Conservation (phyloP, 768 basidiomycete species). For the Galerina sulciceps region DNA sequence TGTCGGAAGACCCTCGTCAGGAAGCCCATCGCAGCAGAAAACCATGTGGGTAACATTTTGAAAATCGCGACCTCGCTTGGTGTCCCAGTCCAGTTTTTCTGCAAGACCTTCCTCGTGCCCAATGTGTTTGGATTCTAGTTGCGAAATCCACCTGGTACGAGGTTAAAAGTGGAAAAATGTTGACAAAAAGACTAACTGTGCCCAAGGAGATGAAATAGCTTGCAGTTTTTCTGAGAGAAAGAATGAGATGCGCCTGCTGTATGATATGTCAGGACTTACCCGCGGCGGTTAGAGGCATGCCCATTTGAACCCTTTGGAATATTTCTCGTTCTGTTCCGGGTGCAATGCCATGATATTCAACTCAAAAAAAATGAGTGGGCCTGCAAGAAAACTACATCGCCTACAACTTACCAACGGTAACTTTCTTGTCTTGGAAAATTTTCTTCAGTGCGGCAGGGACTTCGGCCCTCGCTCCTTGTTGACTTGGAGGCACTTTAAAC, state of each 20-base stretch:
- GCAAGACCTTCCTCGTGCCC: slow-evolving; percentile 62
- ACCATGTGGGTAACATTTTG: slow-evolving; percentile 74
- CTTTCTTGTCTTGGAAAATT: slow-evolving; percentile 55
- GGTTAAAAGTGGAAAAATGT: not conserved
- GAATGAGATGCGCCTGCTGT: not conserved
- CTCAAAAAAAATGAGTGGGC: slow-evolving; percentile 34
- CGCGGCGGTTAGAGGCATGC: slow-evolving; percentile 74
- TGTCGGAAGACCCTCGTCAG: slow-evolving; percentile 55
- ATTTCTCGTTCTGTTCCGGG: slow-evolving; percentile 73
- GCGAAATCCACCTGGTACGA: slow-evolving; percentile 57
- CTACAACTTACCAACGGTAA: slow-evolving; percentile 67
- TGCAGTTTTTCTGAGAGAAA: slow-evolving; percentile 69
- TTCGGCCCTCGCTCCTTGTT: slow-evolving; percentile 45
- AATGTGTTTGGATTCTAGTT: slow-evolving; percentile 62
- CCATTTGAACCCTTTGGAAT: slow-evolving; percentile 83
- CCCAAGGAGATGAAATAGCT: slow-evolving; percentile 74
- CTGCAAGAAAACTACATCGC: not conserved
- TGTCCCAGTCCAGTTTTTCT: slow-evolving; percentile 62
- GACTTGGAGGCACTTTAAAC: slow-evolving; percentile 55
- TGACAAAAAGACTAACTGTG: slow-evolving; percentile 39
- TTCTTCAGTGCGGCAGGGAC: slow-evolving; percentile 57
- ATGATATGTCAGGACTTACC: slow-evolving; percentile 42
- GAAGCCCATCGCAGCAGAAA: slow-evolving; percentile 63
- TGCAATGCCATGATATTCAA: slow-evolving; percentile 66
- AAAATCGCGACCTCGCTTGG: slow-evolving; percentile 74